Evolutionary conservation across 768 basidiomycete species (phyloP), one percentile per base, ranked within the genome.

Genomic region (Exidia glandulosa): DNA sequence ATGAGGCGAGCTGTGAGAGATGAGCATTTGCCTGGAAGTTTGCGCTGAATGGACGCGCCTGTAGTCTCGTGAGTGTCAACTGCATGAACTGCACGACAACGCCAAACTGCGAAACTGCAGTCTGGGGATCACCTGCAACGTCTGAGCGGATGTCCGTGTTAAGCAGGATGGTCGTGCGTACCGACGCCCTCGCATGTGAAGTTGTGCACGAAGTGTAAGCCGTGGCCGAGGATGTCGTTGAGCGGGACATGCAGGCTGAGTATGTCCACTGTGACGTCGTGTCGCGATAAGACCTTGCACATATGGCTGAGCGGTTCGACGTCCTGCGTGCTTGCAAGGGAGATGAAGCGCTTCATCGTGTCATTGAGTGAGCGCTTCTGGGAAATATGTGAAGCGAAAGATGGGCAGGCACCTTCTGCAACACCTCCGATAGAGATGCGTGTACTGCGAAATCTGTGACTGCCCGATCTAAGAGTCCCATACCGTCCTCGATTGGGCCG

Each of bases 101-200:
- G 2, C 90, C 90, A 2, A 90, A 73, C 68, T 88, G 85, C 61
- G 80, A 83, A 37, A 90, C 80, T 3, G 89, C 89, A 19, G 85
- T 87, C 70, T 90, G 90, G 19, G 90, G 90, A 70, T 91, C 89
- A 54, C 89, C 89, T 91, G 62, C 36, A 48, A 23, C 36, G 60
- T 32, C 32, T 61, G 37, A 59, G 61, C 30, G 57, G 59, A 13
- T 36, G 12, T 7, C 10, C 52, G 25, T 48, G 56, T 52, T 19
- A 47, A 31, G 10, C 47, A 41, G 14, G 16, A 41, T 32, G 25
- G 61, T 63, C 32, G 36, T 59, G 74, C 85, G 29, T 68, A 87
- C 89, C 89, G 32, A 91, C 85, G 25, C 83, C 85, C 66, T 90
- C 88, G 62, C 86, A 90, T 65, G 90, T 88, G 64, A 87, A 90